Base-by-base conservation (phyloP, 352 stramenopile species). In the Thalassiosira allenii region DNA sequence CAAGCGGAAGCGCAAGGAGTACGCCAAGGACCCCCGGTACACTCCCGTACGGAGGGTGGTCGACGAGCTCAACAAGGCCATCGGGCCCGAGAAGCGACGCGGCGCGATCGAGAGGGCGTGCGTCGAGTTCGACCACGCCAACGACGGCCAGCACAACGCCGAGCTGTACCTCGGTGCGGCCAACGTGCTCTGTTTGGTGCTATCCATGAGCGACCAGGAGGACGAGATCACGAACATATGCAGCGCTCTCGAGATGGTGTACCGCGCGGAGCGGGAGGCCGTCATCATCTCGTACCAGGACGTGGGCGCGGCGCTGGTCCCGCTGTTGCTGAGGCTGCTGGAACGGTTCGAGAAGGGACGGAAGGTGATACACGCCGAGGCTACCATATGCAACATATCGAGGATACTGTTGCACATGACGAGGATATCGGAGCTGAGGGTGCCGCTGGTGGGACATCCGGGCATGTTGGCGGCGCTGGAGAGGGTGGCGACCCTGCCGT, bases 221-320 rank as follows among this genome's bases (percentile, higher is more conserved):
- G 85, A 90, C 52, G 89, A 92, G 67, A 87, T 92, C 49, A 51
- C 70, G 5, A 84, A 84, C 65, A 81, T 92, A 27, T 86, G 79
- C 66, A 67, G 73, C n/a, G 83, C 85, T 9, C 57, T 92, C 0
- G 87, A 94, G 82, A 91, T 94, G 87, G 84, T 92, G 2, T 92
- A 89, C 74, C 52, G 87, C 34, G 87, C 71, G 9, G 83, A 85
- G 17, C 58, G 64, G 11, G 67, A 83, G 43, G 80, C 69, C 37
- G 77, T 94, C 12, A 68, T 89, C 14, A 69, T 67, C 20, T 81
- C 83, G 2, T 93, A 89, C 53, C 75, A 90, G 8, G 83, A 89
- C 41, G 81, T 86, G 14, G 78, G 81, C n/a, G 44, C 80, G n/a
- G 72, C 73, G 3, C 61, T 93, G 3, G 63, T 93, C 8, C 81